phyloP scores from a whole-genome alignment of 2,329 filamentous ascomycete genomes.

The Colletotrichum eleusines region DNA sequence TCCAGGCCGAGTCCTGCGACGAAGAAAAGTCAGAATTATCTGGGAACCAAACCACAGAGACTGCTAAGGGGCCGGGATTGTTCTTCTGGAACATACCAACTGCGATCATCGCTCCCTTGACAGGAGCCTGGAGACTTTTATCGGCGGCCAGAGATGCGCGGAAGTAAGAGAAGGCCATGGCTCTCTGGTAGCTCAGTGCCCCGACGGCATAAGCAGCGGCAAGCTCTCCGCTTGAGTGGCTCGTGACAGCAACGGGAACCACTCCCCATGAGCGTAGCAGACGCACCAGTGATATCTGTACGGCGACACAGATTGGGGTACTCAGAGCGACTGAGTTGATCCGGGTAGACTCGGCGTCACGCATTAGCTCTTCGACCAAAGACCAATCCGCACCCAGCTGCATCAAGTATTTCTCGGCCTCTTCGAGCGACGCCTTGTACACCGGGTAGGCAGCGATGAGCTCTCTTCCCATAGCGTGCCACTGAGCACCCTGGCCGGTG shows the following conservation, averaged over 20 bases:
- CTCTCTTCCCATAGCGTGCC: conserved; percentile 28
- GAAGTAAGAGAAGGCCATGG: conserved; percentile 63
- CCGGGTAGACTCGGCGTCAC: neutral
- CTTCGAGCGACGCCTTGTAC: conserved; percentile 7
- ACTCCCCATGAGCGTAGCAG: neutral
- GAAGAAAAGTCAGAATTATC: too few species aligned
- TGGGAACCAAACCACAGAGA: too few species aligned
- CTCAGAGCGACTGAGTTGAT: too few species aligned
- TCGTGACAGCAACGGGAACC: neutral
- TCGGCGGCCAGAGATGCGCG: too few species aligned
- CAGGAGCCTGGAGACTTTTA: too few species aligned
- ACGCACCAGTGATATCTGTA: neutral
- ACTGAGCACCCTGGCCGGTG: conserved; percentile 46
- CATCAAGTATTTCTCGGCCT: conserved; percentile 27
- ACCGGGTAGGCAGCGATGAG: conserved; percentile 19
- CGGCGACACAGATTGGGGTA: neutral
- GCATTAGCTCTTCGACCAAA: neutral
- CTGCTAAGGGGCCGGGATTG: too few species aligned
- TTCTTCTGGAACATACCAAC: too few species aligned
- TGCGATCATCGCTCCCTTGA: too few species aligned
- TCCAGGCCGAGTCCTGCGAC: too few species aligned
- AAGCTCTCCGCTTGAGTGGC: neutral
- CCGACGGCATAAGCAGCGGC: neutral
- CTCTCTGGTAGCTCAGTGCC: conserved; percentile 33
- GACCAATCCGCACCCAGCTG: neutral